These are phyloP conservation scores for Podaxis sp. DNA, from an alignment of 768 basidiomycete genomes.

Conservation along the genomic window DNA sequence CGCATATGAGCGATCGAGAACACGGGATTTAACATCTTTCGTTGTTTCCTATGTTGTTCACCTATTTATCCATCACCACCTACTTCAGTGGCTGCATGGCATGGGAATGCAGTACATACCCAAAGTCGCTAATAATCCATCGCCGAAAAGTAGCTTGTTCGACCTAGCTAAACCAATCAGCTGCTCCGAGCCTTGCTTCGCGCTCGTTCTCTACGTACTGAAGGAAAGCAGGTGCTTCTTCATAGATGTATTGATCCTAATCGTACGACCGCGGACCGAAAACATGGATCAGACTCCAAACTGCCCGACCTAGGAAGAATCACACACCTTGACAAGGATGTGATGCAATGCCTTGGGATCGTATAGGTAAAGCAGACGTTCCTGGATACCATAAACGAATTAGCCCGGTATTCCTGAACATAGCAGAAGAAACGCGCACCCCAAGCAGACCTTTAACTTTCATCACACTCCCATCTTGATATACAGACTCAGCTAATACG, in stretches of 20 bases:
- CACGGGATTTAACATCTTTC: constrained; percentile 44
- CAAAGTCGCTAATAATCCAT: constrained; percentile 25
- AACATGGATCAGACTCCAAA: no score
- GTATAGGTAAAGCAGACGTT: constrained; percentile 35
- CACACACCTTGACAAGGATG: constrained; percentile 39
- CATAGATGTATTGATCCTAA: constrained; percentile 31
- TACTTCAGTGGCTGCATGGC: background rate
- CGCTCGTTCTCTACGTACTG: constrained; percentile 17
- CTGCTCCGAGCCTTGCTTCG: background rate
- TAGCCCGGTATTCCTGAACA: no score
- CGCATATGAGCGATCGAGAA: constrained; percentile 43
- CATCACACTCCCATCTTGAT: constrained; percentile 32
- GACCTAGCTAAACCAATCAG: constrained; percentile 5
- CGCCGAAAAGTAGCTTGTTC: constrained; percentile 24
- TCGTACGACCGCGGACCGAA: no score
- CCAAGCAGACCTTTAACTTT: constrained; percentile 33
- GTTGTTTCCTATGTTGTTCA: constrained; percentile 39
- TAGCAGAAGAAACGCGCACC: constrained; percentile 20
- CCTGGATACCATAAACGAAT: constrained; percentile 14
- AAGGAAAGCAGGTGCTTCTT: constrained; percentile 26
- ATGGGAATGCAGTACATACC: constrained; percentile 17
- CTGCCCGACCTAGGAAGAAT: background rate
- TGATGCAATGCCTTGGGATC: constrained; percentile 46
- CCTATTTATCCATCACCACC: constrained; percentile 22
- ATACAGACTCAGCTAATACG: background rate